Evolutionary conservation across 257 asterid species (phyloP).

Genomic region (Phtheirospermum japonicum): DNA sequence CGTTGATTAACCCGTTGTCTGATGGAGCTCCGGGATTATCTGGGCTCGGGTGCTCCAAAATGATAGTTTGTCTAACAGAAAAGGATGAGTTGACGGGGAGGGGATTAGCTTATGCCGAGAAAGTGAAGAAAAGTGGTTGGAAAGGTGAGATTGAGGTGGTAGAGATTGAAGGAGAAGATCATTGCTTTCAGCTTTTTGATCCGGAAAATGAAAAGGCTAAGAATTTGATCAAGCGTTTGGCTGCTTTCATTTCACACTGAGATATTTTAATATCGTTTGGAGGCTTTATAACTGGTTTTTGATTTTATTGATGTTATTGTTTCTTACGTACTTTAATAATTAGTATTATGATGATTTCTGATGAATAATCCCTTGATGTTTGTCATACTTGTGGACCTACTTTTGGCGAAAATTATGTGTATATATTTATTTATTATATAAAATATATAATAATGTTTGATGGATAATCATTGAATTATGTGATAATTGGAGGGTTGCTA

Average conservation of each 20-base stretch:
- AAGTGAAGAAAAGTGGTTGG: conserved; percentile 54
- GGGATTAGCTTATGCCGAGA: conserved; percentile 33
- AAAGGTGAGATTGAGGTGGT: conserved; percentile 48
- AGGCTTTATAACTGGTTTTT: too few species aligned
- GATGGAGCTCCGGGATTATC: neutral
- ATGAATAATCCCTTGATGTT: too few species aligned
- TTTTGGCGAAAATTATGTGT: too few species aligned
- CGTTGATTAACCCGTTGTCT: neutral
- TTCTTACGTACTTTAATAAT: too few species aligned
- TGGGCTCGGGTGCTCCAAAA: neutral
- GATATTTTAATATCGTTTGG: too few species aligned
- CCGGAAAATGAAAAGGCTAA: conserved; percentile 34
- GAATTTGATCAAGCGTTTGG: conserved; percentile 34
- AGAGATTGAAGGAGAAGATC: conserved; percentile 49
- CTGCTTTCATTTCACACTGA: conserved; percentile 32
- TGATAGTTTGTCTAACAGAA: conserved; percentile 12
- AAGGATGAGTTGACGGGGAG: conserved; percentile 29
- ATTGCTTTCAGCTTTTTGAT: conserved; percentile 42
- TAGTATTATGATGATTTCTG: too few species aligned
- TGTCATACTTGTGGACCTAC: too few species aligned
- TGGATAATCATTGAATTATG: too few species aligned
- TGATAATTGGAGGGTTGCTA: too few species aligned
- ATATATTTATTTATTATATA: too few species aligned
- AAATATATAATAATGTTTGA: too few species aligned
- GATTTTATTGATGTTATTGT: too few species aligned